Percentiles rank a stretch among this genome's conserved stretches.
These are phyloP conservation scores for Capillidium heterosporum DNA, from an alignment of 371 early-diverging fungal genomes.

Conservation along the genomic window DNA sequence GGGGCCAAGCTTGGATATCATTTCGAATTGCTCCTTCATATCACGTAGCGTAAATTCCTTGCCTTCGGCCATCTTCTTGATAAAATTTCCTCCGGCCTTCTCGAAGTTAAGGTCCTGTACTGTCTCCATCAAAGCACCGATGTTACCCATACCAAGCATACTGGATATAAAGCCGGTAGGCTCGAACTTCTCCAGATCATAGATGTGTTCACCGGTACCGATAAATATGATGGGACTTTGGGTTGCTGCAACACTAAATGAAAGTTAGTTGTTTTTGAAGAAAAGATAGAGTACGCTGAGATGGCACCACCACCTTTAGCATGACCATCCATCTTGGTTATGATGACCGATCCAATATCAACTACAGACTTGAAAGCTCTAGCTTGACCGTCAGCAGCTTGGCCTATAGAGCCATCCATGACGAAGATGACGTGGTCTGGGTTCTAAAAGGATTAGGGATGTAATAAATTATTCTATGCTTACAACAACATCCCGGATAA, in stretches of 20 bases:
- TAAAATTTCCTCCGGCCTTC: slow-evolving; percentile 60
- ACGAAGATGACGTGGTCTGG: slow-evolving; percentile 96
- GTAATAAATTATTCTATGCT: slow-evolving; percentile 2
- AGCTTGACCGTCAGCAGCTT: slow-evolving; percentile 96
- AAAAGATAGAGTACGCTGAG: slow-evolving; percentile 50
- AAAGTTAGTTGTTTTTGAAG: background rate
- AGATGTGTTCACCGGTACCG: slow-evolving; percentile 97
- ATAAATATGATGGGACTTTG: slow-evolving; percentile 95
- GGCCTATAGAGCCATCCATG: slow-evolving; percentile 99
- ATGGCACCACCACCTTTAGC: slow-evolving; percentile 99
- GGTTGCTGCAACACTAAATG: slow-evolving; percentile 83
- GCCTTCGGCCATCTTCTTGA: slow-evolving; percentile 86
- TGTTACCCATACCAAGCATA: slow-evolving; percentile 95
- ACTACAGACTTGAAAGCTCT: slow-evolving; percentile 91
- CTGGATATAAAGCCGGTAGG: slow-evolving; percentile 90
- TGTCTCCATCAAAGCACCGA: slow-evolving; percentile 85
- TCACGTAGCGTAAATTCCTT: slow-evolving; percentile 92
- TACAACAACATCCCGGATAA: slow-evolving; percentile 75
- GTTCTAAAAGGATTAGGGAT: slow-evolving; percentile 15
- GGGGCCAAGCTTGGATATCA: slow-evolving; percentile 89
- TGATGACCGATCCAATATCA: slow-evolving; percentile 94
- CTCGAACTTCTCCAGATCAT: slow-evolving; percentile 90
- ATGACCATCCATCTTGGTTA: slow-evolving; percentile 99
- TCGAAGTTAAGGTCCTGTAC: slow-evolving; percentile 83
- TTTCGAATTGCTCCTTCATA: slow-evolving; percentile 93